Evolutionary conservation across 1,139 yeast genomes (phyloP).

Genomic region (Candida labiduridarum): DNA sequence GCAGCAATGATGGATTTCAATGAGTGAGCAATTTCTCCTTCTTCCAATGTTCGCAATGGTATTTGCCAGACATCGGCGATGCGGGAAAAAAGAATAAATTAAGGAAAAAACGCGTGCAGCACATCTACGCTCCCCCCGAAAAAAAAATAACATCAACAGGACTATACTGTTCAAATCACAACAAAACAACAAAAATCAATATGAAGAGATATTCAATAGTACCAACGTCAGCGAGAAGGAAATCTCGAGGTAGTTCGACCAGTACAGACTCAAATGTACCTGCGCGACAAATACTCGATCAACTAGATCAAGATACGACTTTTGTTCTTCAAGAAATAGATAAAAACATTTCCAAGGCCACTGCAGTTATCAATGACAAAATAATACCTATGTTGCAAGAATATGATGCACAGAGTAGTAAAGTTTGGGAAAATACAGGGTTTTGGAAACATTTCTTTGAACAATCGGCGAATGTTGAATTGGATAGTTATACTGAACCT

Average conservation of each 20-base stretch:
- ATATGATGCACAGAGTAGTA: conserved; percentile 56
- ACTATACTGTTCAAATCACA: background rate
- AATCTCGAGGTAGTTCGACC: conserved; percentile 27
- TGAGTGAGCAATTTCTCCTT: background rate
- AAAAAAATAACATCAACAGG: conserved; percentile 5
- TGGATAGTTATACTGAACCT: conserved; percentile 60
- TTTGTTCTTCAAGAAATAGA: conserved; percentile 79
- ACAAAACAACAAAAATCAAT: conserved; percentile 4
- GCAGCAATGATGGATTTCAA: background rate
- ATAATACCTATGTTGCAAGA: conserved; percentile 63
- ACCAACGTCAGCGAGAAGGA: conserved; percentile 41
- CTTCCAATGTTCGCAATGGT: background rate
- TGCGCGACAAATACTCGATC: conserved; percentile 61
- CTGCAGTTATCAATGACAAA: conserved; percentile 60
- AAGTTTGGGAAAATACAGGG: conserved; percentile 61
- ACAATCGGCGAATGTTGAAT: conserved; percentile 70
- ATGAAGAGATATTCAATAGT: conserved; percentile 47
- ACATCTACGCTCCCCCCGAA: no score
- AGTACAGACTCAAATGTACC: conserved; percentile 24
- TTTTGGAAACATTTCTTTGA: conserved; percentile 81
- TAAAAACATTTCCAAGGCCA: conserved; percentile 64
- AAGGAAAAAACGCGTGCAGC: background rate
- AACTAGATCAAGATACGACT: conserved; percentile 81
- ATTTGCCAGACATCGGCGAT: background rate
- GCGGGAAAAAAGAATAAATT: background rate